These are phyloP conservation scores for Xylariaceae sp. DNA, from an alignment of 2,329 filamentous ascomycete genomes.

Conservation along the genomic window DNA sequence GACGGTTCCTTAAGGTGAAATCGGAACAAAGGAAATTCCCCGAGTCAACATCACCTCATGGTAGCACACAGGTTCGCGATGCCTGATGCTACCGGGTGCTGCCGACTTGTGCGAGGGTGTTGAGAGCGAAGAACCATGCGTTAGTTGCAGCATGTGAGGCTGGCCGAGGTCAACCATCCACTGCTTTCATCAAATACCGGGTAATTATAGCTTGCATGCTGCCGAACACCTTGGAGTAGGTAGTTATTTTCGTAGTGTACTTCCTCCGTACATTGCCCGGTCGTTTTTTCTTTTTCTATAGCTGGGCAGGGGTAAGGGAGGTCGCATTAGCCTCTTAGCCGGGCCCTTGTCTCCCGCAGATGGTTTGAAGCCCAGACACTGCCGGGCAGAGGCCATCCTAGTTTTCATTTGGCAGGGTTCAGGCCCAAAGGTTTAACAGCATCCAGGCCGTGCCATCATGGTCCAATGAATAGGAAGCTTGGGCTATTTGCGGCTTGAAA, in stretches of 20 bases:
- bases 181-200: conserved; percentile 9
- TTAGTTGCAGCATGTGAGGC: conserved; percentile 15
- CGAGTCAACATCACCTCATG: conserved; percentile 14
- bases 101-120: conserved; percentile 16
- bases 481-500: conserved; percentile 4
- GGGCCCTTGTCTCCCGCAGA: conserved; percentile 9
- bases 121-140: conserved; percentile 18
- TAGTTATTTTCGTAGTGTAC: conserved; percentile 9
- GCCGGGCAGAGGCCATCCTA: conserved; percentile 6
- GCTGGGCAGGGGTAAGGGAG: conserved; percentile 15
- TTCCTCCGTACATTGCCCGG: conserved; percentile 4
- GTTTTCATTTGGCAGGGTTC: conserved; percentile 11
- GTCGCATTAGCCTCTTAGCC: conserved; percentile 15
- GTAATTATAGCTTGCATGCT: conserved; percentile 11
- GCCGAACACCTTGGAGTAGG: conserved; percentile 4
- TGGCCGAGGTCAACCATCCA: conserved; percentile 7
- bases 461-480: conserved; percentile 6
- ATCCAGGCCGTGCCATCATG: conserved; percentile 1
- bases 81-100: conserved; percentile 15
- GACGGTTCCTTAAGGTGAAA: conserved; percentile 8
- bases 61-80: conserved; percentile 14
- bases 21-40: conserved; percentile 22
- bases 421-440: conserved; percentile 10
- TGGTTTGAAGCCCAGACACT: conserved; percentile 14
- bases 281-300: conserved; percentile 15